phyloP scores from a whole-genome alignment of 2,329 filamentous ascomycete species.

The Aspergillus fischeri region DNA sequence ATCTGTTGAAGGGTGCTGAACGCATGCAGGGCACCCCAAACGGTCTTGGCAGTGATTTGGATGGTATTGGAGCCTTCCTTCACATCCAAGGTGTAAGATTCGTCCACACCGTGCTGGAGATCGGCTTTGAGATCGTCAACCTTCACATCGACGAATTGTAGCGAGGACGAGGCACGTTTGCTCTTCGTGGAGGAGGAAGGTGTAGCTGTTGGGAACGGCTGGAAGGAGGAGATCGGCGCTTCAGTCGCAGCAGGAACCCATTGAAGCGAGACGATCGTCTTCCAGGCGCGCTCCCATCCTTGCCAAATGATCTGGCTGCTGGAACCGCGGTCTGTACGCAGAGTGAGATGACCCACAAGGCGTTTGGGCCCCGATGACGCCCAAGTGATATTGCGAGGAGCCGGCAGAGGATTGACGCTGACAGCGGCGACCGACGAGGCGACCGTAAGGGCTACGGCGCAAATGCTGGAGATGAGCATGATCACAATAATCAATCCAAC shows the following conservation, averaged over 20 bases:
- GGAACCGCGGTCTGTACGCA: constrained; percentile 34
- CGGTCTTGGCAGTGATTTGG: constrained; percentile 47
- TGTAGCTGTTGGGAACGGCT: constrained; percentile 48
- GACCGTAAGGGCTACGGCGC: constrained; percentile 29
- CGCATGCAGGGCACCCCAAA: constrained; percentile 54
- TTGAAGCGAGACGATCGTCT: constrained; percentile 46
- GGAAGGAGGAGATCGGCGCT: constrained; percentile 48
- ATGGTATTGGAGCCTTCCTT: constrained; percentile 37
- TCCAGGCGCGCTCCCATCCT: constrained; percentile 50
- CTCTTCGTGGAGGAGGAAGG: constrained; percentile 19
- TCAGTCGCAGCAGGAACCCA: constrained; percentile 54
- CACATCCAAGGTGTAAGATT: constrained; percentile 52
- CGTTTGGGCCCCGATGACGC: constrained; percentile 48
- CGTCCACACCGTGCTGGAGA: constrained; percentile 54
- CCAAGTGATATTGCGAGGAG: constrained; percentile 52
- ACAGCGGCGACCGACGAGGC: constrained; percentile 41
- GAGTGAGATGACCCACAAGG: constrained; percentile 35
- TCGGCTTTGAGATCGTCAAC: constrained; percentile 45
- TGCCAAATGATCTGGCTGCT: constrained; percentile 34
- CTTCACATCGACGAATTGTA: constrained; percentile 45
- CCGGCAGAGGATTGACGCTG: constrained; percentile 52
- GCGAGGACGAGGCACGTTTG: constrained; percentile 27
- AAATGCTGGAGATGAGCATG: constrained; percentile 26
- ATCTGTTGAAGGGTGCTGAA: constrained; percentile 57
- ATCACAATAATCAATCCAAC: background rate